phyloP scores from a whole-genome alignment of 129 eudicot genomes.

The Lactuca sativa region DNA sequence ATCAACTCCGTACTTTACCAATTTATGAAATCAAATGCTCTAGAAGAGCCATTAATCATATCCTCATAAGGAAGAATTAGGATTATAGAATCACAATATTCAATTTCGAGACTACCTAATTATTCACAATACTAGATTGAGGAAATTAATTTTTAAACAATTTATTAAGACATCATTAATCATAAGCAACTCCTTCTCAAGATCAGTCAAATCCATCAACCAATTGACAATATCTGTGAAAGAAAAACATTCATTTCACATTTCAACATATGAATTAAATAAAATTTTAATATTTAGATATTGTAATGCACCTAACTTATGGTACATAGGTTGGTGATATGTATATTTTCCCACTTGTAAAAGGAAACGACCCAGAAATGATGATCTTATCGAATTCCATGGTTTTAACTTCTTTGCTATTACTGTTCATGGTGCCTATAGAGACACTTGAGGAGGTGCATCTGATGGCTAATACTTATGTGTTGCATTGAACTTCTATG shows the following conservation, averaged over 20 bases:
- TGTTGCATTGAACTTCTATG: slow-evolving; percentile 53
- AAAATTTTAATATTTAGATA: neutral
- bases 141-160: too few species aligned
- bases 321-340: slow-evolving; percentile 48
- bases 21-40: too few species aligned
- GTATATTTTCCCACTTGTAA: slow-evolving; percentile 58
- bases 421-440: slow-evolving; percentile 36
- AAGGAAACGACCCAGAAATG: slow-evolving; percentile 76
- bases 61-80: too few species aligned
- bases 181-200: slow-evolving; percentile 67
- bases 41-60: too few species aligned
- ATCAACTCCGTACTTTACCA: too few species aligned
- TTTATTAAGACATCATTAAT: too few species aligned
- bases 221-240: slow-evolving; percentile 44
- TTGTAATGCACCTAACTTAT: slow-evolving; percentile 37
- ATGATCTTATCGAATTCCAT: slow-evolving; percentile 70
- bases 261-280: neutral
- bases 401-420: slow-evolving; percentile 37
- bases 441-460: slow-evolving; percentile 46
- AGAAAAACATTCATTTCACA: slow-evolving; percentile 1
- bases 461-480: too few species aligned
- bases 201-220: slow-evolving; percentile 56
- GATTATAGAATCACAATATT: too few species aligned
- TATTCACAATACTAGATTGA: too few species aligned
- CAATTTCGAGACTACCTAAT: too few species aligned